phyloP scores from a whole-genome alignment of 2,329 filamentous ascomycete species.

The Talaromyces sp. region DNA sequence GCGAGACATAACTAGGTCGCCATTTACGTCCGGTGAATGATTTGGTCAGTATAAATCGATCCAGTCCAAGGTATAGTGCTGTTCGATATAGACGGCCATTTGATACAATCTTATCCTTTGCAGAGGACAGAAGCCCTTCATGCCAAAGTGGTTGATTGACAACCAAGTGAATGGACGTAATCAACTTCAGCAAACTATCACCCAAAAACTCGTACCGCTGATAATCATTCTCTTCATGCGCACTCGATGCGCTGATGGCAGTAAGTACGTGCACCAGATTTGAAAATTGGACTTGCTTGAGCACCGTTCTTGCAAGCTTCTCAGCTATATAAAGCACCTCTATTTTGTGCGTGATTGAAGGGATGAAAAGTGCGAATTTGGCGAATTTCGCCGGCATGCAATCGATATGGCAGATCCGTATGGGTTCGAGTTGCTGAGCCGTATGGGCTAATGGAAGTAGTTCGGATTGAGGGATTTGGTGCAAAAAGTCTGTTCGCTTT shows the following conservation, averaged over 20 bases:
- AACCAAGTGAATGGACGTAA: slow-evolving; percentile 63
- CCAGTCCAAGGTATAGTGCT: slow-evolving; percentile 61
- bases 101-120: slow-evolving; percentile 67
- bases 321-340: slow-evolving; percentile 63
- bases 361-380: slow-evolving; percentile 60
- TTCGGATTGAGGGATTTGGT: slow-evolving; percentile 21
- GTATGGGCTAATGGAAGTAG: slow-evolving; percentile 22
- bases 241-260: slow-evolving; percentile 66
- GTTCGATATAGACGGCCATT: slow-evolving; percentile 70
- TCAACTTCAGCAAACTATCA: slow-evolving; percentile 76
- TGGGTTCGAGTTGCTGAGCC: slow-evolving; percentile 20
- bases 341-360: slow-evolving; percentile 68
- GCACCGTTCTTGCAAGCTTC: slow-evolving; percentile 54
- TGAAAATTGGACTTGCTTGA: slow-evolving; percentile 53
- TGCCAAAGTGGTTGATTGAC: slow-evolving; percentile 62
- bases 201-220: slow-evolving; percentile 84
- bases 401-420: slow-evolving; percentile 32
- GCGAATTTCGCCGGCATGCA: slow-evolving; percentile 46
- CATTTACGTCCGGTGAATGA: slow-evolving; percentile 69
- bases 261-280: slow-evolving; percentile 58
- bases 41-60: slow-evolving; percentile 68
- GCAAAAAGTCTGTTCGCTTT: slow-evolving; percentile 34
- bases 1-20: slow-evolving; percentile 60
- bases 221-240: slow-evolving; percentile 64
- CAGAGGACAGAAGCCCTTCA: slow-evolving; percentile 68